Conservation (phyloP, 2,329 filamentous ascomycete species). For the Purpureocillium takamizusanense region DNA sequence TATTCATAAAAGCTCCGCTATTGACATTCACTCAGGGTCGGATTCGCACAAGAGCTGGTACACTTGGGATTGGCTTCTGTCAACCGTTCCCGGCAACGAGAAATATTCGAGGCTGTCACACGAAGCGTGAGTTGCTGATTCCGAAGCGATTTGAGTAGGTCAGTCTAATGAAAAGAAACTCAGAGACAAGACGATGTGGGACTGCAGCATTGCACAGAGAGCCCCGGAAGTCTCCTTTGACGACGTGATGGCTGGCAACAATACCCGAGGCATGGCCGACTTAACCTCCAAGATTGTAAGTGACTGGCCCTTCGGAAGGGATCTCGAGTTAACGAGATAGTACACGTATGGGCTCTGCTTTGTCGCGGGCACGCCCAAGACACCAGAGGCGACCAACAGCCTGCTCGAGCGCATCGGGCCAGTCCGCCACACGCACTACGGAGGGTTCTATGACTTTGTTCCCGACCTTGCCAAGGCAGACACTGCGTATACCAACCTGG, state of each 20-base stretch:
- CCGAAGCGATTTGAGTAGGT: too few relatives aligned
- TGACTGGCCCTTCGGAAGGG: neutral
- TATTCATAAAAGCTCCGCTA: too few relatives aligned
- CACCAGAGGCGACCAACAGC: conserved; percentile 62
- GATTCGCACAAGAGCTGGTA: conserved; percentile 64
- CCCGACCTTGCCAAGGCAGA: conserved; percentile 82
- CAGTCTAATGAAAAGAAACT: neutral
- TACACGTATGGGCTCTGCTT: conserved; percentile 67
- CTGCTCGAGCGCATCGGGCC: conserved; percentile 76
- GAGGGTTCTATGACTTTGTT: conserved; percentile 71
- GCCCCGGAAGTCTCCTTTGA: conserved; percentile 53
- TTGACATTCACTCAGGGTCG: conserved; percentile 45
- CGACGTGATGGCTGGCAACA: conserved; percentile 44
- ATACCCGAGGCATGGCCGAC: conserved; percentile 43
- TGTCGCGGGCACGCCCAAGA: conserved; percentile 56
- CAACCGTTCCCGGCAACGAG: conserved; percentile 11
- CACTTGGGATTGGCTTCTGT: conserved; percentile 40
- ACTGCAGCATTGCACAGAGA: conserved; percentile 20
- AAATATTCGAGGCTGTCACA: conserved; percentile 23
- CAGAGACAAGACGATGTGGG: conserved; percentile 14
- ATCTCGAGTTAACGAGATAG: conserved; percentile 29
- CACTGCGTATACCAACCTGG: conserved; percentile 82
- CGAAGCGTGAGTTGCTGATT: conserved; percentile 4
- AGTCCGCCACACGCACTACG: conserved; percentile 87
- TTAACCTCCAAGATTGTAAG: conserved; percentile 59